These are phyloP conservation scores for Limonomyces culmigenus DNA, from an alignment of 1,284 basidiomycete genomes.

Conservation along the genomic window DNA sequence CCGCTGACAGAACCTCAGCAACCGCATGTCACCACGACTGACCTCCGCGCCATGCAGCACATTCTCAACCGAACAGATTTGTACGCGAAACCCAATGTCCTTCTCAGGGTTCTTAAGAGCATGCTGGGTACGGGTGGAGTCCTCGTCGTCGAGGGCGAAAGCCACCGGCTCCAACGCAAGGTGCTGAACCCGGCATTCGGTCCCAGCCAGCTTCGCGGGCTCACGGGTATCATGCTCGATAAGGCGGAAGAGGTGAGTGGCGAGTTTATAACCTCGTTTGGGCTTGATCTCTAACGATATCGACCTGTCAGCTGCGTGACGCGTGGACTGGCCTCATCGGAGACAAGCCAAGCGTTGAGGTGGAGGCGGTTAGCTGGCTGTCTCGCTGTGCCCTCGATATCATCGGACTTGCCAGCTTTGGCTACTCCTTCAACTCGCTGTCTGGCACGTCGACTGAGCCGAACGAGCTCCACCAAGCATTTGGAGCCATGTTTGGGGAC, in stretches of 20 bases:
- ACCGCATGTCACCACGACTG: too few species aligned
- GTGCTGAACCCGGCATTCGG: conserved; percentile 18
- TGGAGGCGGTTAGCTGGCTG: conserved; percentile 14
- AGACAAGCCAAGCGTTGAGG: conserved; percentile 3
- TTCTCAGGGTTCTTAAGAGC: too few species aligned
- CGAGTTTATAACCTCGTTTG: not conserved
- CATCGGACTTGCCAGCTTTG: conserved; percentile 22
- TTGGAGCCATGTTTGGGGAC: conserved; percentile 21
- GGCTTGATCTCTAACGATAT: not conserved
- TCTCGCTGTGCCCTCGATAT: conserved; percentile 27
- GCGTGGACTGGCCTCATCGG: conserved; percentile 6
- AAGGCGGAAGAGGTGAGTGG: conserved; percentile 13
- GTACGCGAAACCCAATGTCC: too few species aligned
- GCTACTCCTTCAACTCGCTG: conserved; percentile 8
- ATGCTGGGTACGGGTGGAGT: too few species aligned
- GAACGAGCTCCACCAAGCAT: conserved; percentile 17
- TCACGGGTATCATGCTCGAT: conserved; percentile 16
- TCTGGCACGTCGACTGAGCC: conserved; percentile 4
- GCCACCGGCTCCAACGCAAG: not conserved
- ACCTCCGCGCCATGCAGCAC: too few species aligned
- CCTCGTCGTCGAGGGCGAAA: conserved; percentile 22
- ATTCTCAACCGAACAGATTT: too few species aligned
- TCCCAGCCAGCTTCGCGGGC: conserved; percentile 14
- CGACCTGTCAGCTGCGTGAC: conserved; percentile 9
- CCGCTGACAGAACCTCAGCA: too few species aligned